Evolutionary conservation across 768 basidiomycete genomes (phyloP), one percentile per base, ranked within the genome.

Genomic region (Suillus plorans): DNA sequence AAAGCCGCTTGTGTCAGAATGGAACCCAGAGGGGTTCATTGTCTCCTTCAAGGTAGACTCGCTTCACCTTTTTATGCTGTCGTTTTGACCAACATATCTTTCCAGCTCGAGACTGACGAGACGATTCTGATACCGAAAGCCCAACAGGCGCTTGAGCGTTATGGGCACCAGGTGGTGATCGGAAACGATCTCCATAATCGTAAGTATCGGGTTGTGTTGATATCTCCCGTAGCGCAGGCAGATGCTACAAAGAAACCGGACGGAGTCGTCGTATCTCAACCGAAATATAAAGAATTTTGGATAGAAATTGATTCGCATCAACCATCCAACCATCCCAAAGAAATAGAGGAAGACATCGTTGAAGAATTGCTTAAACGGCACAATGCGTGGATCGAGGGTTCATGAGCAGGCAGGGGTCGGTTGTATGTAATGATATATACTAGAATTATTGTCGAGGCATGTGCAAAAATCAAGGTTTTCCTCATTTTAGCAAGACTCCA

Each of bases 111-210:
- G 82, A 99, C 97, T 7, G 97, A 99, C 69, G 82, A 79, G 25
- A 55, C 79, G 1, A 81, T 99, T 13, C 84, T 99, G 25, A 84
- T 98, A 64, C 97, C 97, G 37, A 99, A 99, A 81, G 90, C 96
- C 0, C 85, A 88, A 18, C 85, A 84, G 10, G 94, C 97, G 2
- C 85, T 99, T 41, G 89, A 94, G 65, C 87, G 96, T 31, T 99
- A 99, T 76, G 95, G 96, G 1, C 97, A 99, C 74, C 96, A 99
- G 73, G 88, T 97, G 36, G 97, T 99, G 61, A 94, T 99, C 66
- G 97, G 94, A 22, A 99, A 99, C 76, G 91, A 95, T 66, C 87
- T 99, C n/a, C 86, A 95, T 72, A 85, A 86, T 44, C 86, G 97
- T 61, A 99, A 99, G 76, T 85, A 85, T 67, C 91, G 95, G 74